A percentile compares a stretch with the other conserved stretches of the same genome.
These are phyloP conservation scores for Gloeophyllum trabeum DNA, from an alignment of 768 basidiomycete genomes.

Conservation along the genomic window DNA sequence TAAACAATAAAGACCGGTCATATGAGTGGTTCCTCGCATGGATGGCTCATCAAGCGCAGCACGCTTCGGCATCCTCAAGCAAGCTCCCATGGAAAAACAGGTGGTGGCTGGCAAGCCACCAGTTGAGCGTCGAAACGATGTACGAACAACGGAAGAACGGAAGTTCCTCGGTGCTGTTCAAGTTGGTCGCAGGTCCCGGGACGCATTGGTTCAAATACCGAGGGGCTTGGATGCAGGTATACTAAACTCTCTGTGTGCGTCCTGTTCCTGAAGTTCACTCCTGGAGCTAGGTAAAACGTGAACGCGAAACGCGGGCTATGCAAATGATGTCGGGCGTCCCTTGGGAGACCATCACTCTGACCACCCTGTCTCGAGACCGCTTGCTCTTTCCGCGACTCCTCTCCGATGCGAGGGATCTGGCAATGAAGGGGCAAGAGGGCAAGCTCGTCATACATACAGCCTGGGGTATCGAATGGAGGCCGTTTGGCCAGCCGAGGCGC, in stretches of 20 bases:
- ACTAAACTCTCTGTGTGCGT: slow-evolving; percentile 4
- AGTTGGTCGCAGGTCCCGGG: slow-evolving; percentile 92
- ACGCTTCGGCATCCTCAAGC: slow-evolving; percentile 15
- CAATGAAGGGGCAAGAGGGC: slow-evolving; percentile 78
- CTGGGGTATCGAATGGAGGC: slow-evolving; percentile 94
- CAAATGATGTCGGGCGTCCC: slow-evolving; percentile 85
- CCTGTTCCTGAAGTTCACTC: not conserved
- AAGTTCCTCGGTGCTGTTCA: slow-evolving; percentile 81
- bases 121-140: slow-evolving; percentile 89
- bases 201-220: slow-evolving; percentile 86
- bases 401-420: slow-evolving; percentile 81
- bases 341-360: slow-evolving; percentile 96
- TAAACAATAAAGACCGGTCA: slow-evolving; percentile 88
- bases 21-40: slow-evolving; percentile 97
- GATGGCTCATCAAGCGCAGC: slow-evolving; percentile 71
- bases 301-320: slow-evolving; percentile 88
- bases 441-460: slow-evolving; percentile 94
- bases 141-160: slow-evolving; percentile 88
- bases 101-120: slow-evolving; percentile 68
- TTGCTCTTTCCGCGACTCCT: slow-evolving; percentile 70
- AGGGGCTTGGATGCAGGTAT: slow-evolving; percentile 93
- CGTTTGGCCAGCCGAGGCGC: slow-evolving; percentile 84
- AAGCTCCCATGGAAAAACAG: slow-evolving; percentile 10
- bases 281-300: slow-evolving; percentile 72
- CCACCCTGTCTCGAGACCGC: slow-evolving; percentile 83